Conservation (phyloP, 179 eudicot species). For the Nepenthes alata region DNA sequence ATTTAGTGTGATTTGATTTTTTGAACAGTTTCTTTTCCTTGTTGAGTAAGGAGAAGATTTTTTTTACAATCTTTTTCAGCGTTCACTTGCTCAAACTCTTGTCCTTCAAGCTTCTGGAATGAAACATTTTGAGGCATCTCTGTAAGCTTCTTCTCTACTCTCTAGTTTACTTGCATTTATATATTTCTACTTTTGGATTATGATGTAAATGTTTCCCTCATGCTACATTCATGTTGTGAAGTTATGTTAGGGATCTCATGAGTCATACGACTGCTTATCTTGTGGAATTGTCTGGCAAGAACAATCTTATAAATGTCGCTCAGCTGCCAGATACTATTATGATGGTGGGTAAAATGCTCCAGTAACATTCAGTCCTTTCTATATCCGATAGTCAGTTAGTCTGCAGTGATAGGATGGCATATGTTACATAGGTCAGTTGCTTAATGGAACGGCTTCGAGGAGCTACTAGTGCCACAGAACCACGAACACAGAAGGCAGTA, state of each 20-base stretch:
- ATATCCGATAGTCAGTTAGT: not conserved
- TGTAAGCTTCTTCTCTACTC: conserved; percentile 31
- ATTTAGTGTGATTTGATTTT: conserved; percentile 6
- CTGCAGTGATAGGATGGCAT: not conserved
- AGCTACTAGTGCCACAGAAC: conserved; percentile 87
- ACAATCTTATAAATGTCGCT: conserved; percentile 51
- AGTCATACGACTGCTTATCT: conserved; percentile 55
- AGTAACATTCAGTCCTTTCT: not conserved
- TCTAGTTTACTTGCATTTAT: not conserved
- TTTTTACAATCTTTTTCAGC: conserved; percentile 35
- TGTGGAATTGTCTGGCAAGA: conserved; percentile 56
- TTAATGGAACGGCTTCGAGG: conserved; percentile 92
- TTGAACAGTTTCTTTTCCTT: not conserved
- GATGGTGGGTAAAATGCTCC: conserved; percentile 36
- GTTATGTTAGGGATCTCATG: conserved; percentile 68
- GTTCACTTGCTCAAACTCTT: conserved; percentile 81
- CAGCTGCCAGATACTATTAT: conserved; percentile 77
- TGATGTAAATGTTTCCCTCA: not conserved
- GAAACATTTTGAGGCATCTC: conserved; percentile 48
- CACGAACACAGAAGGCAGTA: conserved; percentile 82
- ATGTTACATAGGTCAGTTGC: conserved; percentile 56
- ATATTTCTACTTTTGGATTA: not conserved
- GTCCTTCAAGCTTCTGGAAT: conserved; percentile 70
- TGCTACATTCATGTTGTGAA: conserved; percentile 13
- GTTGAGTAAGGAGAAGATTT: not conserved